Percentiles rank a stretch among this genome's conserved stretches.
Evolutionary conservation across 1,139 yeast species (phyloP).

Genomic region (Suhomyces yuchorum): DNA sequence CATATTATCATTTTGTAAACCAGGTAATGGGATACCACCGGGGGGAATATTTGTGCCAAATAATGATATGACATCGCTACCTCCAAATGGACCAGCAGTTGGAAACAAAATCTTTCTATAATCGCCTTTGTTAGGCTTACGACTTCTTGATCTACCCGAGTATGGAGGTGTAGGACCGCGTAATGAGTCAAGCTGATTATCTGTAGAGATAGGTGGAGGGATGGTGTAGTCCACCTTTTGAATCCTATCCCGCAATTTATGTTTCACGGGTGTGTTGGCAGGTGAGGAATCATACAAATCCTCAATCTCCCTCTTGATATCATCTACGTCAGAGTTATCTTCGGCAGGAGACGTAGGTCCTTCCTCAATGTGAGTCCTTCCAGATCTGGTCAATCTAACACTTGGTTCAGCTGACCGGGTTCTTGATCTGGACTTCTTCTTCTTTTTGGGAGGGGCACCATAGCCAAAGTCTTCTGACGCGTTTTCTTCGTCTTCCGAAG

Average conservation of each 20-base stretch:
- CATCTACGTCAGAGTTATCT: conserved; percentile 28
- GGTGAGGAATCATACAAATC: conserved; percentile 58
- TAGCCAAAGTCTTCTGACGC: conserved; percentile 30
- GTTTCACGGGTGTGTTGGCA: conserved; percentile 50
- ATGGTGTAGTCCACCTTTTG: conserved; percentile 75
- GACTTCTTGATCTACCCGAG: conserved; percentile 28
- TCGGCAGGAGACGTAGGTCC: conserved; percentile 24
- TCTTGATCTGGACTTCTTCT: conserved; percentile 28
- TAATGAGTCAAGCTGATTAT: conserved; percentile 32
- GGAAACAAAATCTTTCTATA: conserved; percentile 72
- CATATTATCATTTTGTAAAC: conserved; percentile 32
- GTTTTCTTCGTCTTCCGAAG: conserved; percentile 41
- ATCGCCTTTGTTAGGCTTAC: conserved; percentile 40
- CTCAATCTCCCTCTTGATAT: conserved; percentile 52
- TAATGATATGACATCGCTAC: conserved; percentile 78
- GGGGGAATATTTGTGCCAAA: conserved; percentile 69
- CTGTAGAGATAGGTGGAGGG: conserved; percentile 76
- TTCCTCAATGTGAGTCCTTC: conserved; percentile 15
- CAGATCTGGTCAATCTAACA: conserved; percentile 22
- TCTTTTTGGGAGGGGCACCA: conserved; percentile 22
- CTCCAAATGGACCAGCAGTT: conserved; percentile 98
- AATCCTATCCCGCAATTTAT: conserved; percentile 75
- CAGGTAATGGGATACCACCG: conserved; percentile 48
- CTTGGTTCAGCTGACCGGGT: conserved; percentile 28
- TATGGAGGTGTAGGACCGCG: conserved; percentile 20